Conservation (phyloP, 2,329 filamentous ascomycete species). For the Trichoderma polysporum region DNA sequence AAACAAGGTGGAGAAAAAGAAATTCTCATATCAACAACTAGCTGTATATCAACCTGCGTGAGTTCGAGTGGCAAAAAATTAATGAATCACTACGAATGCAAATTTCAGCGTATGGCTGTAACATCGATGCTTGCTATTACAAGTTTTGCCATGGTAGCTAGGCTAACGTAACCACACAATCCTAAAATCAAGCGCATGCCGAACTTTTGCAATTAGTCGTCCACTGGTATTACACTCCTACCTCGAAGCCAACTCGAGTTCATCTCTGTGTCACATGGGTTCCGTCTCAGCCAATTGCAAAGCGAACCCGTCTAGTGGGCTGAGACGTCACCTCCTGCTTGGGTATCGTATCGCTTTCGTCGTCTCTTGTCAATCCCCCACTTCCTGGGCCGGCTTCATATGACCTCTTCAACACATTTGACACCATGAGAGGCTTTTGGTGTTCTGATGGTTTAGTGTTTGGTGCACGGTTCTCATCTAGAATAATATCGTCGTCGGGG, state of each 20-base stretch:
- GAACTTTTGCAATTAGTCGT: neutral
- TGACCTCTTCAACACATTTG: constrained; percentile 29
- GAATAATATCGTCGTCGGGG: constrained; percentile 48
- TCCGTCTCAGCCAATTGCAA: constrained; percentile 28
- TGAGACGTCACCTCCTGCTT: constrained; percentile 26
- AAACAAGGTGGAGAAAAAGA: neutral
- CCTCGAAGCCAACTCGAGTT: constrained; percentile 7
- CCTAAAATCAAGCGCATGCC: neutral
- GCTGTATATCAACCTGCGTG: neutral
- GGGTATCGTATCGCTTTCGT: neutral
- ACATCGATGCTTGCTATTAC: neutral
- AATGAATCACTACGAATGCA: neutral
- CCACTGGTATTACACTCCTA: neutral
- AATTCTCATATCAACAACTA: neutral
- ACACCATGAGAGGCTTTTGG: neutral
- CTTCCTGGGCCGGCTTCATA: constrained; percentile 23
- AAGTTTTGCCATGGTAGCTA: neutral
- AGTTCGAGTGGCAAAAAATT: neutral
- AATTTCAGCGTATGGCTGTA: neutral
- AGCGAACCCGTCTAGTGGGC: constrained; percentile 36
- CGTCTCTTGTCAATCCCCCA: constrained; percentile 12
- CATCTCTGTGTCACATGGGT: neutral
- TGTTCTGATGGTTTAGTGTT: neutral
- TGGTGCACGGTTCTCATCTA: constrained; percentile 26
- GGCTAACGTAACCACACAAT: neutral